Evolutionary conservation across 106 monocot species (phyloP), one percentile per base, ranked within the genome.

Genomic region (Dioscorea dumetorum): DNA sequence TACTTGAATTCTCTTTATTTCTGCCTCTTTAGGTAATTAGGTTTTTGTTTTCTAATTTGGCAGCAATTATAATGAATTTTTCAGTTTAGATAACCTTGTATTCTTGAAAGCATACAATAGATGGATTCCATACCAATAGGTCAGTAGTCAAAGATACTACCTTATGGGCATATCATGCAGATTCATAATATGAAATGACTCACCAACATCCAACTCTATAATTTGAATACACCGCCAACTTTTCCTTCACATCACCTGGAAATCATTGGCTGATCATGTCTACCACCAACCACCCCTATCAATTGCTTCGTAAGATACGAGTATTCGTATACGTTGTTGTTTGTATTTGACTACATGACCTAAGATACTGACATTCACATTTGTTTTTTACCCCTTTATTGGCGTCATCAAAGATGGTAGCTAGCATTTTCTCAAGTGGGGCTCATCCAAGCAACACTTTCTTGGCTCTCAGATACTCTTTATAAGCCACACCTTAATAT

Each of bases 211-310:
- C 19, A 67, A 28, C 54, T 54, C 52, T 53, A 52, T 24, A 33
- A 35, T 58, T 35, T 24, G 1, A 54, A 54, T 16, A 16, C 18
- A 15, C 13, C 54, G 41, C 41, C 41, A 41, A 41, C 41, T 41
- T 41, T n/a, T 41, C 41, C 41, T 41, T 41, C 41, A 41, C 41
- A 41, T 41, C 41, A 33, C 24, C 68, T 68, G 18, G 17, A 56
- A 70, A 28, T 7, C 20, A 57, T 58, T 57, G 70, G 58, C 48
- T 31, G 35, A 59, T 58, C 34, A 22, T 58, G 59, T 70, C 17
- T 59, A 59, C 57, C 22, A 41, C 58, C 58, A 70, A 60, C 70
- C 58, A 58, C 53, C 52, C 23, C 1, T 34, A n/a, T 53, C 17
- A 53, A 20, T 17, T 33, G 34, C 41, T 23, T 22, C 5, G 16